Evolutionary conservation across 371 early-diverging fungal genomes (phyloP).

Genomic region (Lichtheimia ornata): DNA sequence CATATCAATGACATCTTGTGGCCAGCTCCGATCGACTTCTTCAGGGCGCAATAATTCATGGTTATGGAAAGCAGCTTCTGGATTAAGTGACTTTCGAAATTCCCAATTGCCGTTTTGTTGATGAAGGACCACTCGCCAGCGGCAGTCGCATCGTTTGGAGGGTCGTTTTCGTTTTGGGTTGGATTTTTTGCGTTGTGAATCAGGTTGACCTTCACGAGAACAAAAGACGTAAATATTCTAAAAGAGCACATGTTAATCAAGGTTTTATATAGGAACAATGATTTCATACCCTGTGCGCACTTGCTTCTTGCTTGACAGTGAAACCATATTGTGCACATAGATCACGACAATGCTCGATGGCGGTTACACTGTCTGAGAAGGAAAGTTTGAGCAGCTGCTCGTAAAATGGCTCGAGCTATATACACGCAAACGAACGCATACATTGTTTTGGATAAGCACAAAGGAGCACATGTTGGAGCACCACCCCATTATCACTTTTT

Average conservation of each 20-base stretch:
- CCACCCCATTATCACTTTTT: too few species aligned
- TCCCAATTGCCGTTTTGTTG: slow-evolving; percentile 57
- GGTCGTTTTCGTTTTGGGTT: slow-evolving; percentile 52
- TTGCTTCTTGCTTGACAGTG: slow-evolving; percentile 38
- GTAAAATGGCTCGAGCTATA: slow-evolving; percentile 17
- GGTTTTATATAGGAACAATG: background rate
- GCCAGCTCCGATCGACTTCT: slow-evolving; percentile 62
- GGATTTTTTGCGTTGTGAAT: slow-evolving; percentile 49
- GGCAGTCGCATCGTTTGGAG: slow-evolving; percentile 59
- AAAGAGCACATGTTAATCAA: background rate
- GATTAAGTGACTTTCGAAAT: slow-evolving; percentile 62
- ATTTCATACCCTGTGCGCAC: slow-evolving; percentile 9
- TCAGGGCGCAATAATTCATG: slow-evolving; percentile 59
- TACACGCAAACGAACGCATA: too few species aligned
- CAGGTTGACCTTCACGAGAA: slow-evolving; percentile 58
- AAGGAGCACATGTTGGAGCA: too few species aligned
- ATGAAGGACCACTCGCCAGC: slow-evolving; percentile 60
- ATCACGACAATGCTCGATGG: slow-evolving; percentile 40
- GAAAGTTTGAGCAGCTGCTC: slow-evolving; percentile 15
- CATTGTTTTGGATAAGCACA: too few species aligned
- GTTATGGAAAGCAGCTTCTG: slow-evolving; percentile 59
- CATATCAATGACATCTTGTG: slow-evolving; percentile 53
- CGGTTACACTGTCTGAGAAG: slow-evolving; percentile 30
- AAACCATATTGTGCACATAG: slow-evolving; percentile 39
- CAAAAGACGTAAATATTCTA: slow-evolving; percentile 65